phyloP scores from a whole-genome alignment of 257 asterid species.

The Solanum chiquidenum region DNA sequence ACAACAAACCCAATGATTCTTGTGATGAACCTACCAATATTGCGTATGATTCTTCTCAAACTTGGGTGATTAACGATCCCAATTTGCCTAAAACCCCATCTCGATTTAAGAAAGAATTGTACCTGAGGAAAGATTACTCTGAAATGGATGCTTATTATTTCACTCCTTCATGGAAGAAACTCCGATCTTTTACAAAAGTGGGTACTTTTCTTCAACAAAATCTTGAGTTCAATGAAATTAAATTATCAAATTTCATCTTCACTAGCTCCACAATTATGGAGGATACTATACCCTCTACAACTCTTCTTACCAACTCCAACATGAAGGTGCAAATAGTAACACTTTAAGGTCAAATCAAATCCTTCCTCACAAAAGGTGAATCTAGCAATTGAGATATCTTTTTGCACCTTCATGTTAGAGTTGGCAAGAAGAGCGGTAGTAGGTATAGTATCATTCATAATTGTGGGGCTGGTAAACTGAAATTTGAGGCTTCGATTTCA shows the following conservation, averaged over 20 bases:
- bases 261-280: not conserved
- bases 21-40: conserved; percentile 1
- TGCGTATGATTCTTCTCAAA: not conserved
- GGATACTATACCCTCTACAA: no score
- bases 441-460: conserved; percentile 5
- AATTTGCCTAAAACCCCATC: not conserved
- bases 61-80: not conserved
- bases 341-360: not conserved
- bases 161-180: conserved; percentile 4
- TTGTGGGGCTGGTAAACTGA: not conserved
- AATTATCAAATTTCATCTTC: not conserved
- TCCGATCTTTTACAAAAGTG: not conserved
- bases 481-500: not conserved
- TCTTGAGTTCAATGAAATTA: not conserved
- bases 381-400: not conserved
- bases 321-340: no score
- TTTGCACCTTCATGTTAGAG: not conserved
- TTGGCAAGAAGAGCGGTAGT: not conserved
- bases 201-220: not conserved
- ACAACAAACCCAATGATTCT: not conserved
- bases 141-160: not conserved
- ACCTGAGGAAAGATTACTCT: not conserved
- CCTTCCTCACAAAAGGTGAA: not conserved
- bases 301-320: no score
- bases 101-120: not conserved